phyloP scores from a whole-genome alignment of 306 rosid species.

The Fragaria vesca region DNA sequence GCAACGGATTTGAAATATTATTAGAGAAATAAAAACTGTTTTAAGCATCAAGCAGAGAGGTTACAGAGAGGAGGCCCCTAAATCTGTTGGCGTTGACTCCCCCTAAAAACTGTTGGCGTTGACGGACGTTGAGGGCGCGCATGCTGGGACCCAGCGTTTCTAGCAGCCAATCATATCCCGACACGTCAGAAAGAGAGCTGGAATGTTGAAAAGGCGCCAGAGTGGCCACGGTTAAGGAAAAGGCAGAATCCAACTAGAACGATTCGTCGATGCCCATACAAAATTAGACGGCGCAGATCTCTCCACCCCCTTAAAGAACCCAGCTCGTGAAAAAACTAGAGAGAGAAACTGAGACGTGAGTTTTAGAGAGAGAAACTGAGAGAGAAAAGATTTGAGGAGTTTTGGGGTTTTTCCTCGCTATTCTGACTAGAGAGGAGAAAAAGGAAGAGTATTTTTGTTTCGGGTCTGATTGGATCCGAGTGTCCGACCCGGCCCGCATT shows the following conservation, averaged over 20 bases:
- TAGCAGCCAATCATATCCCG: neutral
- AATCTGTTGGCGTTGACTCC: too few species aligned
- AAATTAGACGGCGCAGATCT: constrained; percentile 33
- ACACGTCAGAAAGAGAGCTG: neutral
- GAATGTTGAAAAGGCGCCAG: constrained; percentile 18
- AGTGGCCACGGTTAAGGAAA: constrained; percentile 13
- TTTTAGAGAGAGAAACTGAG: neutral
- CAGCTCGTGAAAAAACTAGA: neutral
- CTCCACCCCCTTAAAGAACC: neutral
- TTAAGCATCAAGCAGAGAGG: too few species aligned
- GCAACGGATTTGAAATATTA: too few species aligned
- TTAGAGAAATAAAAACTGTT: too few species aligned
- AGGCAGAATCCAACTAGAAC: constrained; percentile 29
- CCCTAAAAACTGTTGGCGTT: too few species aligned
- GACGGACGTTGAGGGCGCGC: too few species aligned
- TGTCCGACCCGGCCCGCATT: constrained; percentile 8
- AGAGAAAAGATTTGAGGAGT: too few species aligned
- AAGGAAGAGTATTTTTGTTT: neutral
- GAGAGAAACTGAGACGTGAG: neutral
- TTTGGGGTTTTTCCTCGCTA: too few species aligned
- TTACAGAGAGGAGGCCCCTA: too few species aligned
- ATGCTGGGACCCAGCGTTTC: too few species aligned
- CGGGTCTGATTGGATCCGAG: constrained; percentile 28
- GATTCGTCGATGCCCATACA: constrained; percentile 10
- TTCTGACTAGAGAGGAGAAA: too few species aligned